phyloP scores from a whole-genome alignment of 306 rosid genomes.

The Leucaena leucocephala region DNA sequence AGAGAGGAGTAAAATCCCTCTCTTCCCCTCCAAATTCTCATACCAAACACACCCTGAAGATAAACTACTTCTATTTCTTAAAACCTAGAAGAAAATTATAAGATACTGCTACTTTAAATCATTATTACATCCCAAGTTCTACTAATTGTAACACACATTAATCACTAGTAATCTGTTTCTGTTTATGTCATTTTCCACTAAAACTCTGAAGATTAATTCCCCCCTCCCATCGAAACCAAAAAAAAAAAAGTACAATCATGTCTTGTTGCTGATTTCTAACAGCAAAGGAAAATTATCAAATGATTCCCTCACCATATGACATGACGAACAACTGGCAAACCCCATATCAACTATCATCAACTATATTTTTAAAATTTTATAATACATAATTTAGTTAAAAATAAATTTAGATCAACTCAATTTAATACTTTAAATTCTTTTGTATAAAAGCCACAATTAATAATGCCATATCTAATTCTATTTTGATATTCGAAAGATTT shows the following conservation, averaged over 20 bases:
- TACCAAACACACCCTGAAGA: too few species aligned
- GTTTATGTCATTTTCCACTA: constrained; percentile 9
- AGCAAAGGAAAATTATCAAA: not conserved
- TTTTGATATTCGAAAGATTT: too few species aligned
- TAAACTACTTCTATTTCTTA: not conserved
- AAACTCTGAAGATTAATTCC: not conserved
- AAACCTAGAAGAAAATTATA: not conserved
- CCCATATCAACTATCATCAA: not conserved
- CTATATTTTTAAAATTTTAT: too few species aligned
- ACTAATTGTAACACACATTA: not conserved
- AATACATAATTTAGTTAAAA: too few species aligned
- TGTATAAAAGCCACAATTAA: too few species aligned
- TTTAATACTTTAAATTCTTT: too few species aligned
- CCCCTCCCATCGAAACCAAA: too few species aligned
- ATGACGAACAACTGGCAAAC: not conserved
- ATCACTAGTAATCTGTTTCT: constrained; percentile 7
- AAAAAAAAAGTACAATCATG: not conserved
- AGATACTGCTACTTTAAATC: not conserved
- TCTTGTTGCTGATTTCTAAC: constrained; percentile 1
- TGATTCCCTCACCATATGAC: not conserved
- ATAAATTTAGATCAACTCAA: too few species aligned
- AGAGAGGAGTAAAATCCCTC: too few species aligned
- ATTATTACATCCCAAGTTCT: not conserved
- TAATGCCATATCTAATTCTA: too few species aligned
- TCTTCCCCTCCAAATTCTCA: too few species aligned